Percentiles rank a stretch among this genome's conserved stretches.
Evolutionary conservation across 106 monocot genomes (phyloP).

Genomic region (Dioscorea zingiberensis): DNA sequence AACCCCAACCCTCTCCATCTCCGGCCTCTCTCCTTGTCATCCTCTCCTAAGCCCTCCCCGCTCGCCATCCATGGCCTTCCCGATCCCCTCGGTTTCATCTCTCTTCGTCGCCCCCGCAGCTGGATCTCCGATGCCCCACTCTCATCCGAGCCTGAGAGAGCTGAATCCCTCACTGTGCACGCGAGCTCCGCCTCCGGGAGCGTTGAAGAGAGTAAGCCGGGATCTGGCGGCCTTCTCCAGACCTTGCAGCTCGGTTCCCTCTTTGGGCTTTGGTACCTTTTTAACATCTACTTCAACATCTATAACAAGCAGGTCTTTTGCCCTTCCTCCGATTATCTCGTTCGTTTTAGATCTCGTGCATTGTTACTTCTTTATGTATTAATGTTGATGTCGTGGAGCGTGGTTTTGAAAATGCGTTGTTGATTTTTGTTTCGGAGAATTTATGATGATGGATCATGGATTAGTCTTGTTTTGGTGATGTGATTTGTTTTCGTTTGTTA

Average conservation of each 20-base stretch:
- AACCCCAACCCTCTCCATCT: background rate
- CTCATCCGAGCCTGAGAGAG: too few species aligned
- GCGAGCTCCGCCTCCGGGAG: background rate
- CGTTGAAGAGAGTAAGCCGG: background rate
- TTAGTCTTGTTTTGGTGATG: slow-evolving; percentile 50
- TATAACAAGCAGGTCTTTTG: slow-evolving; percentile 40
- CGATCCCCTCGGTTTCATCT: background rate
- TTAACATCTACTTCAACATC: slow-evolving; percentile 87
- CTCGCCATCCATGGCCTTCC: background rate
- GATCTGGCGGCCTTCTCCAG: slow-evolving; percentile 7
- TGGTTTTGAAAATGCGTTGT: slow-evolving; percentile 49
- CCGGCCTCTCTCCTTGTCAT: background rate
- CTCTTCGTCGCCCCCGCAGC: background rate
- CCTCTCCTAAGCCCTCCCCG: background rate
- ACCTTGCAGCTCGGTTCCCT: slow-evolving; percentile 48
- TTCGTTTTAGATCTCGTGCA: background rate
- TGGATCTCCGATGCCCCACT: background rate
- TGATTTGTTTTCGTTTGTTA: too few species aligned
- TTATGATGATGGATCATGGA: slow-evolving; percentile 63
- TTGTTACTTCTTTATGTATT: background rate
- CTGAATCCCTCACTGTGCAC: background rate
- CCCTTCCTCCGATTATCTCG: background rate
- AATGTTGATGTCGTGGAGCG: slow-evolving; percentile 65
- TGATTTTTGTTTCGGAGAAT: slow-evolving; percentile 66
- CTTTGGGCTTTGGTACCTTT: slow-evolving; percentile 65